phyloP scores from a whole-genome alignment of 225 moss, liverwort and hornwort genomes.

The Antitrichia curtipendula region DNA sequence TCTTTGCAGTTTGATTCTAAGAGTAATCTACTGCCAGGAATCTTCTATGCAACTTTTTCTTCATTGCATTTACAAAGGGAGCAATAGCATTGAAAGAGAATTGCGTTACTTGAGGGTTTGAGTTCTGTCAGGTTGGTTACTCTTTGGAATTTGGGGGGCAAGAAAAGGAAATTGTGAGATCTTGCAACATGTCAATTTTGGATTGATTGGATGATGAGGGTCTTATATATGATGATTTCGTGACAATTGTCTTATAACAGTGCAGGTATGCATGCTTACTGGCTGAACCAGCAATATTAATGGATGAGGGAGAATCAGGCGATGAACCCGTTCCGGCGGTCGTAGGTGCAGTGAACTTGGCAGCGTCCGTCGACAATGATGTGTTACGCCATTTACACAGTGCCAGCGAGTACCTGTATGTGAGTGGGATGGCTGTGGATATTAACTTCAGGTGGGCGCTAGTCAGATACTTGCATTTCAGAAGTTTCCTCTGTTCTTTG shows the following conservation, averaged over 20 bases:
- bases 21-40: background rate
- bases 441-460: constrained; percentile 47
- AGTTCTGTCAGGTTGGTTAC: background rate
- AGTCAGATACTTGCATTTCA: background rate
- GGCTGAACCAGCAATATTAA: constrained; percentile 48
- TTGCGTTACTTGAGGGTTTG: background rate
- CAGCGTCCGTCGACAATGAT: constrained; percentile 54
- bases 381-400: constrained; percentile 63
- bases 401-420: constrained; percentile 78
- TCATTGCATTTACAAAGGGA: background rate
- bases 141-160: background rate
- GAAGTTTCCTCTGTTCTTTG: background rate
- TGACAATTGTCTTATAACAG: constrained; percentile 27
- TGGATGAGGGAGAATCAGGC: constrained; percentile 13
- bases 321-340: constrained; percentile 6
- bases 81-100: background rate
- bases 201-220: background rate
- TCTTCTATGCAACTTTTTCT: background rate
- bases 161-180: background rate
- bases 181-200: background rate
- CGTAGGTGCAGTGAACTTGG: constrained; percentile 77
- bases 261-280: constrained; percentile 88
- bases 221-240: background rate
- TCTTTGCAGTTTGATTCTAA: background rate
- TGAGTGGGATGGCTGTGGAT: constrained; percentile 97